Base-by-base conservation (phyloP, 2,329 filamentous ascomycete species). In the Nemania abortiva region DNA sequence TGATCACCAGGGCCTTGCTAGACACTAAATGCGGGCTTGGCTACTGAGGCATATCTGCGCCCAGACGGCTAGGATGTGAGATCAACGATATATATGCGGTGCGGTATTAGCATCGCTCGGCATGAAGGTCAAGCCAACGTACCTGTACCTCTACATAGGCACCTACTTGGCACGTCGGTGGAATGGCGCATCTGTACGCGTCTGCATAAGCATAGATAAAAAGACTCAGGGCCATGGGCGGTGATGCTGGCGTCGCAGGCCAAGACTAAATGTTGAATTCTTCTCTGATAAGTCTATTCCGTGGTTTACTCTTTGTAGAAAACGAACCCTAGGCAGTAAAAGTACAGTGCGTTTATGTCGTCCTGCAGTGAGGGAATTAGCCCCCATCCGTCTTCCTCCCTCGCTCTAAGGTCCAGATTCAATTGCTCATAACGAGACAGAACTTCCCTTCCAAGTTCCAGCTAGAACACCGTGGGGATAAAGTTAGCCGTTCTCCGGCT, bases 321-420 rank as follows among this genome's bases (percentile, higher is more conserved):
- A 65, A 60, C 37, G 49, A 68, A 65, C 24, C 53, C 39, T 62
- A 53, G 65, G 62, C 65, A 47, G 53, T 70, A 68, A 54, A 69
- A 66, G 62, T 70, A 70, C 62, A 66, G 53, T 39, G 53, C 57
- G 61, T 64, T 54, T 64, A 60, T 65, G 31, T 57, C 13, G 54
- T 58, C 57, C 54, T 37, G 42, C 49, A 60, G 45, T n/a, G 59
- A 45, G 37, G 31, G 34, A 27, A 54, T 37, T 45, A 47, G 20
- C 24, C 50, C 45, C 58, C 42, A 31, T 6, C 53, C 3, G 54
- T 42, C 31, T n/a, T 24, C 34, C 1, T 39, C 54, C 42, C 55
- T 63, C 34, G 53, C 52, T 58, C 53, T 18, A 13, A 18, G 39
- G 31, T 42, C 50, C 27, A 52, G 15, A 42, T 54, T 31, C 18